A percentile compares a stretch with the other conserved stretches of the same genome.
Conservation (phyloP, 176 grass and related monocot species). For the Zizania latifolia region DNA sequence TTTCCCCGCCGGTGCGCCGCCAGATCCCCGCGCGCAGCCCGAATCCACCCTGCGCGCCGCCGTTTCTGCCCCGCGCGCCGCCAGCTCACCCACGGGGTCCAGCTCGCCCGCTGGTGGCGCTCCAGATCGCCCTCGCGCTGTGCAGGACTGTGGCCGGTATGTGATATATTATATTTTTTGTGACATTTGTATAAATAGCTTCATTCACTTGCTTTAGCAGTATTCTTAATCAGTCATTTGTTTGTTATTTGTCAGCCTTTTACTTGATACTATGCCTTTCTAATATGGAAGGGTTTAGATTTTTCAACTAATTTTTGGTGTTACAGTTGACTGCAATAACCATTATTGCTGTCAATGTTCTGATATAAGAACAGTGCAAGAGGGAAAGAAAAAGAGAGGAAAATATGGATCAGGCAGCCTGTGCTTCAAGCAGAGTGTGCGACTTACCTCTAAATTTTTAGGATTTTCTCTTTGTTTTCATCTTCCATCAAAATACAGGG, state of each 20-base stretch:
- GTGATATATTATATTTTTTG: not conserved
- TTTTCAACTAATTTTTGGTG: not conserved
- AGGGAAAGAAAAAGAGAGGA: not conserved
- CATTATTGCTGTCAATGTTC: not conserved
- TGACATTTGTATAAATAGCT: not conserved
- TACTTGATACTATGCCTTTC: not conserved
- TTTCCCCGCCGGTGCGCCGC: no score
- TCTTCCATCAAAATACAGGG: not conserved
- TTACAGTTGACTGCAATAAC: not conserved
- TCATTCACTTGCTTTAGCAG: constrained; percentile 8
- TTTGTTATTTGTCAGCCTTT: not conserved
- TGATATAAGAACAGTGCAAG: not conserved
- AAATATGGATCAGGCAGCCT: not conserved
- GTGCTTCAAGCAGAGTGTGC: not conserved
- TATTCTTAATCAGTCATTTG: not conserved
- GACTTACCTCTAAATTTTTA: not conserved
- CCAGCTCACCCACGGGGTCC: no score
- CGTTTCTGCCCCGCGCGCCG: no score
- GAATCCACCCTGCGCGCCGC: no score
- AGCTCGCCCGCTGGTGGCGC: no score
- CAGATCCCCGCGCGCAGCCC: no score
- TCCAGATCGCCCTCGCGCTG: no score
- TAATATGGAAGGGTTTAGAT: not conserved
- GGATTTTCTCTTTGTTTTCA: not conserved
- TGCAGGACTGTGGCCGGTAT: not conserved